Evolutionary conservation across 805 yeast genomes (phyloP).

Genomic region (Vanderwaltozyma verrucispora): DNA sequence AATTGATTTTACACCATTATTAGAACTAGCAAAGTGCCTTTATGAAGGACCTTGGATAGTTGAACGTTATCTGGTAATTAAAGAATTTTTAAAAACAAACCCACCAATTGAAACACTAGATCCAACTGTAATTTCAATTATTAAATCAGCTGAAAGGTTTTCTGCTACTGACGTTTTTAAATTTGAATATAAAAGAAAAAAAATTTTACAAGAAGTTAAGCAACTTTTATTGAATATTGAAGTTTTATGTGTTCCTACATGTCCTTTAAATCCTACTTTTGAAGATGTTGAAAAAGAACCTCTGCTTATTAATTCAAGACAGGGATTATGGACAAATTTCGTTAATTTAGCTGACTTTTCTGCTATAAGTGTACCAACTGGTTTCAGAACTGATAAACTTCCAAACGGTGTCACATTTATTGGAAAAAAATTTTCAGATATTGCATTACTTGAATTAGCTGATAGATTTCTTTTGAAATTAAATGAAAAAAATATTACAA

Average conservation of each 20-base stretch:
- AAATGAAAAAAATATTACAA: not conserved
- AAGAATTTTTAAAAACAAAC: slow-evolving; percentile 56
- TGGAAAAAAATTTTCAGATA: slow-evolving; percentile 76
- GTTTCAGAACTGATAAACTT: slow-evolving; percentile 77
- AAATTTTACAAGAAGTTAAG: slow-evolving; percentile 56
- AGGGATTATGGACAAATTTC: slow-evolving; percentile 98
- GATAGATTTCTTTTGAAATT: slow-evolving; percentile 40
- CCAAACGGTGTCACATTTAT: slow-evolving; percentile 87
- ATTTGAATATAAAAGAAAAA: slow-evolving; percentile 80
- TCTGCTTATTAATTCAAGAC: slow-evolving; percentile 69
- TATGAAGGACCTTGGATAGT: slow-evolving; percentile 99
- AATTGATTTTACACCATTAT: slow-evolving; percentile 63
- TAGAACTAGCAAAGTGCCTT: slow-evolving; percentile 74
- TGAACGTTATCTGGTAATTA: slow-evolving; percentile 79
- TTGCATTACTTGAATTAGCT: slow-evolving; percentile 80
- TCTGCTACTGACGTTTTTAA: slow-evolving; percentile 78
- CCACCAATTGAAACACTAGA: slow-evolving; percentile 67
- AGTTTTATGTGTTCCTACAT: slow-evolving; percentile 81
- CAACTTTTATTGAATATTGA: slow-evolving; percentile 51
- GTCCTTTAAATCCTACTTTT: slow-evolving; percentile 84
- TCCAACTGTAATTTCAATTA: slow-evolving; percentile 71
- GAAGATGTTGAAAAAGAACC: slow-evolving; percentile 69
- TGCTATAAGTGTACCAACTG: slow-evolving; percentile 86
- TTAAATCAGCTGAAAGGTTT: slow-evolving; percentile 65
- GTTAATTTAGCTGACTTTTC: slow-evolving; percentile 90